A percentile compares a stretch with the other conserved stretches of the same genome.
Evolutionary conservation across 2,329 filamentous ascomycete species (phyloP).

Genomic region (Epichloe hybrida): DNA sequence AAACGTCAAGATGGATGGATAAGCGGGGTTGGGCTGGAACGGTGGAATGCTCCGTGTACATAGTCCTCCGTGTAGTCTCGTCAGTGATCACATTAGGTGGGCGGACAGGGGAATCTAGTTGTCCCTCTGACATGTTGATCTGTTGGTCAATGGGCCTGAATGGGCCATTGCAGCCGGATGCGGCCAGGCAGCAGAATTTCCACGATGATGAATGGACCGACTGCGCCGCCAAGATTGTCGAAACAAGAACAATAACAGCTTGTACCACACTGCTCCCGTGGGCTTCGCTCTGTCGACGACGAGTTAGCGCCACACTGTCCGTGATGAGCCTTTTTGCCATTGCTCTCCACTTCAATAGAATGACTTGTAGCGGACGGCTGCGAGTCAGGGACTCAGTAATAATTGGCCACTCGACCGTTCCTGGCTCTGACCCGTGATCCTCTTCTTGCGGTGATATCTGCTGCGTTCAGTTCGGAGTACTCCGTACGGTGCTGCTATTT

Average conservation of each 20-base stretch:
- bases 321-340: too few species aligned
- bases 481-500: too few species aligned
- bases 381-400: too few species aligned
- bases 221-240: not conserved
- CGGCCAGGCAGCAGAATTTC: conserved; percentile 19
- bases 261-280: not conserved
- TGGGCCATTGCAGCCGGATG: not conserved
- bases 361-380: not conserved
- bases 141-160: not conserved
- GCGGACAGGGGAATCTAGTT: not conserved
- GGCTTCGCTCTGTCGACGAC: not conserved
- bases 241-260: not conserved
- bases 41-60: not conserved
- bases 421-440: not conserved
- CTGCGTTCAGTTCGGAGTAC: too few species aligned
- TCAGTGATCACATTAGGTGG: not conserved
- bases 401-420: too few species aligned
- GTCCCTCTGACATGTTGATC: too few species aligned
- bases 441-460: too few species aligned
- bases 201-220: conserved; percentile 12
- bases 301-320: too few species aligned
- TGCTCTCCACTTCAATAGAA: too few species aligned
- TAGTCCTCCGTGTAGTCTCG: too few species aligned
- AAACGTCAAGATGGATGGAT: not conserved
- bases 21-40: not conserved